Percentiles rank a stretch among this genome's conserved stretches.
These are phyloP conservation scores for Cerrena zonata DNA, from an alignment of 1,284 basidiomycete species.

Conservation along the genomic window DNA sequence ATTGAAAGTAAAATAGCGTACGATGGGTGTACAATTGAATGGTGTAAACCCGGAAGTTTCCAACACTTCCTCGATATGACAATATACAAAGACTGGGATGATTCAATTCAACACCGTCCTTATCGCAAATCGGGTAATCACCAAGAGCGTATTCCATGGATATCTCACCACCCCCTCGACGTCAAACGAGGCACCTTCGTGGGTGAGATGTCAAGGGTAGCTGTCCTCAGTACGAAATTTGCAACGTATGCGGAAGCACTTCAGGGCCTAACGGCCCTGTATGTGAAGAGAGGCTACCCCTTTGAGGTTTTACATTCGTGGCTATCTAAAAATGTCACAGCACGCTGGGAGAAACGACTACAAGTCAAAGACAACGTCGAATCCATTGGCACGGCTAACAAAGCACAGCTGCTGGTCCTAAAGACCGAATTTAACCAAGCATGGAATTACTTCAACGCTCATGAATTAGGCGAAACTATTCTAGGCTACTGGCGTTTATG, in stretches of 20 bases:
- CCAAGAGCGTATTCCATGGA: too few relatives aligned
- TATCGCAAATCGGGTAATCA: too few relatives aligned
- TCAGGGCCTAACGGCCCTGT: not conserved
- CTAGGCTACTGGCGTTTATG: not conserved
- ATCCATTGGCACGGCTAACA: not conserved
- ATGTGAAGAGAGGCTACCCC: not conserved
- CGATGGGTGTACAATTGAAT: too few relatives aligned
- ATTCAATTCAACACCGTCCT: too few relatives aligned
- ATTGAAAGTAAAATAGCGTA: too few relatives aligned
- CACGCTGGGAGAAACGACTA: not conserved
- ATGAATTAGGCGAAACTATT: not conserved
- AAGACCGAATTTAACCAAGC: not conserved
- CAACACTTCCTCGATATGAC: too few relatives aligned
- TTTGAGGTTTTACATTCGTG: not conserved
- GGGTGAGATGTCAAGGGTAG: too few relatives aligned
- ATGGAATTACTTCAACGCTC: not conserved
- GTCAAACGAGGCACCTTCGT: too few relatives aligned
- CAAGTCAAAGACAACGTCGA: not conserved
- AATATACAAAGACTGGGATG: too few relatives aligned
- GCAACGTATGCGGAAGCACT: not conserved
- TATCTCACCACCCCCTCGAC: too few relatives aligned
- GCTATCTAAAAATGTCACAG: not conserved
- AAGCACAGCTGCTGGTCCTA: not conserved
- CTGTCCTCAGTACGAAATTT: too few relatives aligned
- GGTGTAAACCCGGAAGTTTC: too few relatives aligned